Conservation (phyloP, 176 grass and related monocot species). For the Rhipidocladum racemiflorum region DNA sequence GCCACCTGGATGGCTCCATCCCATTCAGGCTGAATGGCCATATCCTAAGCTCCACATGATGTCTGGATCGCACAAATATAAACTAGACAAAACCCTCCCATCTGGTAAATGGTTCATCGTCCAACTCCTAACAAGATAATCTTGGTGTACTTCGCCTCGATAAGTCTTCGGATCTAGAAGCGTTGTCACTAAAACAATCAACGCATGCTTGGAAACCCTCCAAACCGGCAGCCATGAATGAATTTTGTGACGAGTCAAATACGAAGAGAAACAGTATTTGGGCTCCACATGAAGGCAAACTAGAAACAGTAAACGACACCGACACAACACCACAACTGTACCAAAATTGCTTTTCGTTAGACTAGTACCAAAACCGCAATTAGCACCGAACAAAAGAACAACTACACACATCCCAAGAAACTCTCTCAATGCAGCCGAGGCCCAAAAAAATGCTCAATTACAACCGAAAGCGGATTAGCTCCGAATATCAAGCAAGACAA, state of each 20-base stretch:
- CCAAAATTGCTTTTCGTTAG: not conserved
- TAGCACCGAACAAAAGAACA: slow-evolving; percentile 8
- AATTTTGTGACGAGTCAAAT: not conserved
- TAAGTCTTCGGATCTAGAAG: not conserved
- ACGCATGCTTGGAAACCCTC: slow-evolving; percentile 20
- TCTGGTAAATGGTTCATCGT: slow-evolving; percentile 10
- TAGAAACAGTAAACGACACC: slow-evolving; percentile 12
- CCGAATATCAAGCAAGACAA: slow-evolving; percentile 4
- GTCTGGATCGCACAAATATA: not conserved
- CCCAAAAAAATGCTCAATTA: slow-evolving; percentile 8
- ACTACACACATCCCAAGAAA: not conserved
- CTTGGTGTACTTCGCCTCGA: not conserved
- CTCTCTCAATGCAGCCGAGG: slow-evolving; percentile 5
- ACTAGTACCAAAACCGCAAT: slow-evolving; percentile 18
- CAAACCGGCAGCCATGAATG: slow-evolving; percentile 3
- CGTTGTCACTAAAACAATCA: not conserved
- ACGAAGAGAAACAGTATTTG: slow-evolving; percentile 7
- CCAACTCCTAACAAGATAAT: not conserved
- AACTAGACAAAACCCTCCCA: not conserved
- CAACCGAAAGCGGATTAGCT: slow-evolving; percentile 14
- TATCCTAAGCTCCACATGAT: slow-evolving; percentile 25
- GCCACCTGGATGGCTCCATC: no score
- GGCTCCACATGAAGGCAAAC: not conserved
- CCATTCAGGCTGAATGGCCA: no score
- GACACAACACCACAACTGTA: slow-evolving; percentile 12